phyloP scores from a whole-genome alignment of 2,329 filamentous ascomycete genomes.

The Fusarium sp. region DNA sequence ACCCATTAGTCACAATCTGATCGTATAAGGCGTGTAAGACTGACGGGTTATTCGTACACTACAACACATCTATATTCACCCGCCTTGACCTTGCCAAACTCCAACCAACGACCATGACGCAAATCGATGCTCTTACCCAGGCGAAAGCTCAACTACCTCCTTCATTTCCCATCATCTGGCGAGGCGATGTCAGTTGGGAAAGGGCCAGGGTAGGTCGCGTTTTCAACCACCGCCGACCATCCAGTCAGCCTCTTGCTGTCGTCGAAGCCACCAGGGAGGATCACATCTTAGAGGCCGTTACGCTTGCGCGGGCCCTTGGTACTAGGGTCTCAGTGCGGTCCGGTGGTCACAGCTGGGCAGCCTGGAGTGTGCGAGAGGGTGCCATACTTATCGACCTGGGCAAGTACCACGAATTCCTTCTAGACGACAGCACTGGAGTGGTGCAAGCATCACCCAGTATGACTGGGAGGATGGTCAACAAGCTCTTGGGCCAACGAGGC shows the following conservation, averaged over 20 bases:
- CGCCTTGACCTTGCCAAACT: not conserved
- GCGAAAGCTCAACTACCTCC: not conserved
- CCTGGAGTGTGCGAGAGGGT: not conserved
- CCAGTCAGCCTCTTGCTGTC: not conserved
- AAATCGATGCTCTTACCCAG: not conserved
- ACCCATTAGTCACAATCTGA: no score
- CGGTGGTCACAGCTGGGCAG: not conserved
- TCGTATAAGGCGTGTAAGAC: not conserved
- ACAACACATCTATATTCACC: accelerated
- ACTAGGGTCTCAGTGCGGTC: not conserved
- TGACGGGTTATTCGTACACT: not conserved
- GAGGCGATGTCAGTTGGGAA: not conserved
- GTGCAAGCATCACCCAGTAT: not conserved
- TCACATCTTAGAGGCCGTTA: not conserved
- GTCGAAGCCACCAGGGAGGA: not conserved
- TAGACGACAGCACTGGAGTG: not conserved
- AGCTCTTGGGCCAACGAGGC: not conserved
- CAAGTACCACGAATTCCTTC: not conserved
- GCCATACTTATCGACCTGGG: not conserved
- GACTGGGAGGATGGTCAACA: not conserved
- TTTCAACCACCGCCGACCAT: not conserved
- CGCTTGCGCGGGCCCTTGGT: not conserved
- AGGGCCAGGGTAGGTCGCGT: not conserved
- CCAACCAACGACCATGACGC: not conserved
- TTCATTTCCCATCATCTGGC: not conserved